A percentile compares a stretch with the other conserved stretches of the same genome.
phyloP scores from a whole-genome alignment of 164 flowering plant genomes.

The Macadamia integrifolia region DNA sequence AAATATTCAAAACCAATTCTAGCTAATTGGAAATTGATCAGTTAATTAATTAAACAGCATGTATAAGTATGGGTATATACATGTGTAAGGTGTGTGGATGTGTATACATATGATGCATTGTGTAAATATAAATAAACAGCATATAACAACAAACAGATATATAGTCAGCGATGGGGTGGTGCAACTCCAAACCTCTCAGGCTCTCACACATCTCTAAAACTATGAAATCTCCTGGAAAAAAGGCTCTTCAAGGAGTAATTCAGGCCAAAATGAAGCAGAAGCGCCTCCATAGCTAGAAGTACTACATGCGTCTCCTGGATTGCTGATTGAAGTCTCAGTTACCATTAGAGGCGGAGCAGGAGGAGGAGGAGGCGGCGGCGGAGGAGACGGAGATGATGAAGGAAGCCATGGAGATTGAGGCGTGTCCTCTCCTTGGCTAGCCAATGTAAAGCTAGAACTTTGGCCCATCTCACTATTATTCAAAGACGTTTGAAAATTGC shows the following conservation, averaged over 20 bases:
- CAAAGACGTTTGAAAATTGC: constrained; percentile 28
- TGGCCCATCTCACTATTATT: constrained; percentile 22
- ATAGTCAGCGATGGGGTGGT: background rate
- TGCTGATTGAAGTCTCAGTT: constrained; percentile 13
- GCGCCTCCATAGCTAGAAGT: constrained; percentile 36
- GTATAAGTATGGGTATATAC: background rate
- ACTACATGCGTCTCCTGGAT: constrained; percentile 32
- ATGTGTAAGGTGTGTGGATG: background rate
- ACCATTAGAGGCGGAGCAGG: constrained; percentile 12
- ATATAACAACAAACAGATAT: background rate
- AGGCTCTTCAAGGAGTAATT: constrained; percentile 40
- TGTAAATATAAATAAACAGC: background rate
- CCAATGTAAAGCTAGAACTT: constrained; percentile 8
- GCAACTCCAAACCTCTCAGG: constrained; percentile 4
- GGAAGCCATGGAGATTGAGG: constrained; percentile 31
- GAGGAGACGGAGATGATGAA: constrained; percentile 16
- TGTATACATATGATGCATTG: background rate
- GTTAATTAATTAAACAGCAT: background rate
- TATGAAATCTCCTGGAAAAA: constrained; percentile 33
- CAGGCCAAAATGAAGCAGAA: constrained; percentile 33
- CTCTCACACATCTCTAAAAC: background rate
- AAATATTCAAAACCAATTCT: too few species aligned
- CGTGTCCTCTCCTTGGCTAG: constrained; percentile 24
- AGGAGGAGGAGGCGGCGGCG: constrained; percentile 9
- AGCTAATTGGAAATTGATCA: too few species aligned